Base-by-base conservation (phyloP, 768 basidiomycete genomes). In the Nidularia pulvinata region DNA sequence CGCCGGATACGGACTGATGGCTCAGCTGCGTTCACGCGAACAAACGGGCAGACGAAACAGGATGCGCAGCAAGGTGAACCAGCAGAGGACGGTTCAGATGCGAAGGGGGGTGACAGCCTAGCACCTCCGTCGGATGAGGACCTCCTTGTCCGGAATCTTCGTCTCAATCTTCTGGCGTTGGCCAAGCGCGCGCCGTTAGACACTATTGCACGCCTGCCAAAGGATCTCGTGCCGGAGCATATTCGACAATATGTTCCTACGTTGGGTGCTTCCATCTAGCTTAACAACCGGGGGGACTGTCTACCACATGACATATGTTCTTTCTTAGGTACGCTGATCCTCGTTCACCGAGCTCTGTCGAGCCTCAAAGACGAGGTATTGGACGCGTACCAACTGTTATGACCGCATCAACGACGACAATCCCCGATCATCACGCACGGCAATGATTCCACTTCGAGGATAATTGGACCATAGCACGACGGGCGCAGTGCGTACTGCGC, bases 171-270 rank as follows among this genome's bases (percentile, higher is more conserved):
- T 32, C 76, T 93, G 30, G 89, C 89, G 1, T 74, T 93, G 34
- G 86, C 88, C 53, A 90, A 91, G 63, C 80, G 89, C 5, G 89
- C 89, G 7, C 91, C 91, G 1, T 62, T 91, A 55, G 86, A 89
- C 59, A 83, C 79, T 54, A 86, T 90, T 50, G 85, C 84, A 13
- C 75, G 74, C 33, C 63, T 90, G 39, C 86, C 86, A 7, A 71
- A 78, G 42, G 83, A 86, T 45, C 65, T 90, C 46, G 85, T 89
- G 1, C 88, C 86, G 2, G 82, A 83, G 58, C 76, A 82, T 59
- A 81, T 89, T 50, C 76, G 86, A 48, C 75, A 77, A 59, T 80
- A 83, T 55, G 83, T 90, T 10, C 87, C 87, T 16, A 85, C 82
- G 0, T 63, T 78, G 16, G 69, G 67, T 7, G 16, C 10, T 16